These are phyloP conservation scores for Neurospora hispaniola DNA, from an alignment of 495 filamentous ascomycete species.

Conservation along the genomic window DNA sequence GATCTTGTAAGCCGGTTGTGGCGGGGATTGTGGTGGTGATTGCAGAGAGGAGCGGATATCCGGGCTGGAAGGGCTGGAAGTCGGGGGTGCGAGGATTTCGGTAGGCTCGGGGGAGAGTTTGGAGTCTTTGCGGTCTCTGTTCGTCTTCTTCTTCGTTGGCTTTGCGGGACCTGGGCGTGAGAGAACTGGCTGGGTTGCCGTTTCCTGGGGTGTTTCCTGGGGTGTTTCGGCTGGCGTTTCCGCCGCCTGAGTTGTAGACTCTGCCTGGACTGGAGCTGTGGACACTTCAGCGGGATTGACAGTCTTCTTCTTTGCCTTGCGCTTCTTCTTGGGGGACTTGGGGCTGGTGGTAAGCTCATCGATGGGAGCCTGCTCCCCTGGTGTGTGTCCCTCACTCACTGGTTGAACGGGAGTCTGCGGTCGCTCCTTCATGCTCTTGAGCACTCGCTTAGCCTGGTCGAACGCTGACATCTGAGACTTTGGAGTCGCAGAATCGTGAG, in stretches of 20 bases:
- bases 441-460: not conserved
- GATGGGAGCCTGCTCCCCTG: not conserved
- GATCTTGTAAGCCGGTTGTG: not conserved
- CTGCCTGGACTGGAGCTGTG: not conserved
- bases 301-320: not conserved
- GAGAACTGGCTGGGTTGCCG: not conserved
- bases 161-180: not conserved
- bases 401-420: not conserved
- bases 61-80: not conserved
- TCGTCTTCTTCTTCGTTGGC: not conserved
- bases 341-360: not conserved
- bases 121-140: not conserved
- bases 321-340: not conserved
- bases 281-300: not conserved
- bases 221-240: not conserved
- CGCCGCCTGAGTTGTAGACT: not conserved
- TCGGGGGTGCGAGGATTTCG: not conserved
- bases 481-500: not conserved
- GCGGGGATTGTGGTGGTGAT: not conserved
- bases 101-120: not conserved
- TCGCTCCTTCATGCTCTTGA: not conserved
- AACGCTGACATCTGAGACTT: not conserved
- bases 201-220: not conserved
- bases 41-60: not conserved
- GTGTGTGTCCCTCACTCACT: not conserved